Evolutionary conservation across 1,284 basidiomycete species (phyloP), one percentile per base, ranked within the genome.

Genomic region (Afroboletus lepidellus): DNA sequence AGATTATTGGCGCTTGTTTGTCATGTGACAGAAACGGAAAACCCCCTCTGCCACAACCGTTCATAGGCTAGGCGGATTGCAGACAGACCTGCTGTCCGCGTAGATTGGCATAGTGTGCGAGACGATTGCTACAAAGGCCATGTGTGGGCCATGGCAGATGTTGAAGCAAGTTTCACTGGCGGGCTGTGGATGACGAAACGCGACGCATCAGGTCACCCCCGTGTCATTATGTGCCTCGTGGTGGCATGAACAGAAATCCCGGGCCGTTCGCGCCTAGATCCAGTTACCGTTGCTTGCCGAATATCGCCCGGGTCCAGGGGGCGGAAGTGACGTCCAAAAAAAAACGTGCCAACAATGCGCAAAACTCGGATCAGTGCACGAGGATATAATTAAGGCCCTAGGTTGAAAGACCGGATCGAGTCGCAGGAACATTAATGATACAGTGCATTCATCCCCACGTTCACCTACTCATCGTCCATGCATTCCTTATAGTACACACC

Each of bases 1-100:
- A 1, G 8, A 32, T 2, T 50, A 3, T 67, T 60, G 53, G 43
- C 13, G 13, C 27, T 2, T 63, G 1, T 63, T 58, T 66, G 47
- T 8, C 11, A 38, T n/a, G 0, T 13, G 16, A 46, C 62, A 46
- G 2, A 18, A 61, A 64, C 51, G 51, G 60, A 60, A n/a, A 52
- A 51, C 1, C 29, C 55, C 49, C 46, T 48, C 12, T 20, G 33
- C 24, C 33, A 24, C 23, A 18, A 21, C 18, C 18, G 20, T 8
- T 16, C n/a, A n/a, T n/a, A n/a, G n/a, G n/a, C n/a, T n/a, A 34
- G 15, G 8, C 33, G 15, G 16, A n/a, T n/a, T 34, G 16, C 16
- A n/a, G 6, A 34, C 30, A 8, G 3, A 13, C 30, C 30, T 30
- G 30, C 9, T 8, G 30, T 12, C 9, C 9, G 30, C 30, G 11